A percentile compares a stretch with the other conserved stretches of the same genome.
Conservation (phyloP, 371 early-diverging fungal species). For the Dichotomocladium elegans region DNA sequence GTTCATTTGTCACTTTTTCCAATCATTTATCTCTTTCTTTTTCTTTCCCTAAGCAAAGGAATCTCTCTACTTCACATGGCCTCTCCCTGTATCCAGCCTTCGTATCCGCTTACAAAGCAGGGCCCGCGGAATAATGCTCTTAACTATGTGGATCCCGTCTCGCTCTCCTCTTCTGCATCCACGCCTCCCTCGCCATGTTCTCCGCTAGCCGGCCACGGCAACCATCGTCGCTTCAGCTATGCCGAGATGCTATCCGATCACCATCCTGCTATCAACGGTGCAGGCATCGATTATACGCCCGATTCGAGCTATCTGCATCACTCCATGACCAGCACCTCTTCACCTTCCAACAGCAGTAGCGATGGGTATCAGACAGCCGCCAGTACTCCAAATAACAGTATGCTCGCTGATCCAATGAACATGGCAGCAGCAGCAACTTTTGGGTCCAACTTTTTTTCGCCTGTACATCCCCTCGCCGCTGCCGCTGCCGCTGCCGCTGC, state of each 20-base stretch:
- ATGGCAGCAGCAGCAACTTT: neutral
- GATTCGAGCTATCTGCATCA: neutral
- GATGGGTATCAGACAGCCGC: constrained; percentile 8
- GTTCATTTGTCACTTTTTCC: neutral
- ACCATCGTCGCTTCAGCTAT: constrained; percentile 41
- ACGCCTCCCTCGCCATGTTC: neutral
- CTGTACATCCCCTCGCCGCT: neutral
- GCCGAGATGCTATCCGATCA: constrained; percentile 33
- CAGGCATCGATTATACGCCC: neutral
- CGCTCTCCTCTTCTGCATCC: constrained; percentile 1
- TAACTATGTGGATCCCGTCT: constrained; percentile 1
- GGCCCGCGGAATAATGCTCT: neutral
- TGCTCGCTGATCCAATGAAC: neutral
- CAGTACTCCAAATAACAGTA: neutral
- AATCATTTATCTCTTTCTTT: neutral
- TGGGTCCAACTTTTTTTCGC: neutral
- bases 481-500: neutral
- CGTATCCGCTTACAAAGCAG: neutral
- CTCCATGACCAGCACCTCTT: neutral
- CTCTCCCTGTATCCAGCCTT: constrained; percentile 2
- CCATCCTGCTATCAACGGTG: neutral
- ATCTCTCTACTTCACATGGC: neutral
- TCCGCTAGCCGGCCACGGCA: neutral
- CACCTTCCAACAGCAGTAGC: constrained; percentile 1
- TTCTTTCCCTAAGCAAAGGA: neutral